Evolutionary conservation across 768 basidiomycete species (phyloP).

Genomic region (Leccinum subgranulosum): DNA sequence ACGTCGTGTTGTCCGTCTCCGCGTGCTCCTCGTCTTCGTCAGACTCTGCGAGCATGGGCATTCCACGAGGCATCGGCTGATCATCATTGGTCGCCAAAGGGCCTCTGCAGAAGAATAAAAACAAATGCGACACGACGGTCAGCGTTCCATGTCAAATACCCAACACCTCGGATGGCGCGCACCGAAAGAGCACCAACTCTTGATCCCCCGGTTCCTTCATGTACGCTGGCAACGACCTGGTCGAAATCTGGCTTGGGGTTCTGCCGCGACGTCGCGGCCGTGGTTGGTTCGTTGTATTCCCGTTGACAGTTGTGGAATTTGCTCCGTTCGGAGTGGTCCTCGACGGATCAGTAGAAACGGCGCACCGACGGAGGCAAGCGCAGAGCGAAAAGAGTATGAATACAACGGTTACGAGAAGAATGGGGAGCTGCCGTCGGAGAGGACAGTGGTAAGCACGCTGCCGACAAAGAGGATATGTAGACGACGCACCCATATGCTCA

Average conservation of each 20-base stretch:
- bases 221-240: slow-evolving; percentile 72
- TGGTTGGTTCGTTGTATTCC: background rate
- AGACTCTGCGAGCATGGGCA: slow-evolving; percentile 19
- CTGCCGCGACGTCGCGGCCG: slow-evolving; percentile 38
- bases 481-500: slow-evolving; percentile 28
- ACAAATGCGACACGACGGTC: background rate
- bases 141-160: background rate
- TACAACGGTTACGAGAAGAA: slow-evolving; percentile 23
- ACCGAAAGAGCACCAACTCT: slow-evolving; percentile 69
- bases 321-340: background rate
- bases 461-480: background rate
- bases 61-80: slow-evolving; percentile 1
- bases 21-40: slow-evolving; percentile 23
- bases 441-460: background rate
- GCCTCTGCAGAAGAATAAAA: slow-evolving; percentile 13
- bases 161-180: slow-evolving; percentile 7
- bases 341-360: background rate
- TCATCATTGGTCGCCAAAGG: slow-evolving; percentile 24
- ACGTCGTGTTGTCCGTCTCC: slow-evolving; percentile 8
- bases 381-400: slow-evolving; percentile 21
- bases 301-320: slow-evolving; percentile 6
- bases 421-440: slow-evolving; percentile 20
- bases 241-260: slow-evolving; percentile 80
- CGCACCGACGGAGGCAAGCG: slow-evolving; percentile 21
- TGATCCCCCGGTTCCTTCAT: slow-evolving; percentile 83